Evolutionary conservation across 2,329 filamentous ascomycete species (phyloP).

Genomic region (Triangularia verruculosa): DNA sequence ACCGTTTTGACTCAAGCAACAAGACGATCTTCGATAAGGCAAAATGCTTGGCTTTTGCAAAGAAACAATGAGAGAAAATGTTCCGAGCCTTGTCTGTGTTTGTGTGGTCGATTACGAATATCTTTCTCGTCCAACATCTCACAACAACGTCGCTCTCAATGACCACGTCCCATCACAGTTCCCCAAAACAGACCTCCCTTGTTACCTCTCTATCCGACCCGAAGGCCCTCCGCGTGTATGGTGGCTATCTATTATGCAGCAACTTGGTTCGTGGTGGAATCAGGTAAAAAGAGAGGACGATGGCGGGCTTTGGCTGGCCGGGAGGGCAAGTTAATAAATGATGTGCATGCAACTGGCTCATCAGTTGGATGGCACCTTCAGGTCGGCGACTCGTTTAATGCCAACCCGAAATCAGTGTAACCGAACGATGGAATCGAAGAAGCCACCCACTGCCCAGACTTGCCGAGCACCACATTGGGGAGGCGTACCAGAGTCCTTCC

Average conservation of each 20-base stretch:
- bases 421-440: conserved; percentile 22
- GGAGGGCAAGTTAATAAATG: conserved; percentile 11
- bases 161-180: conserved; percentile 1
- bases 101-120: neutral
- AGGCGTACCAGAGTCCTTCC: neutral
- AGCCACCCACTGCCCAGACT: conserved; percentile 1
- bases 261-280: conserved; percentile 7
- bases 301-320: neutral
- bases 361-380: conserved; percentile 11
- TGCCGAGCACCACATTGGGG: conserved; percentile 9
- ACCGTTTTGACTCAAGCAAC: neutral
- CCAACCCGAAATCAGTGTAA: conserved; percentile 18
- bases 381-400: conserved; percentile 21
- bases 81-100: neutral
- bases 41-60: conserved; percentile 2
- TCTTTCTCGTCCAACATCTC: neutral
- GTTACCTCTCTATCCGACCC: neutral
- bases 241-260: conserved; percentile 1
- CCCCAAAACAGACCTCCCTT: conserved; percentile 1
- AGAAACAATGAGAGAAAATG: neutral
- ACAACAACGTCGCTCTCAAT: neutral
- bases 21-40: neutral
- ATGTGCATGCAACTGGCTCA: conserved; percentile 16
- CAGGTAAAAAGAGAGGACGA: neutral
- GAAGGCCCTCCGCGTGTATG: neutral